A percentile compares a stretch with the other conserved stretches of the same genome.
Conservation (phyloP, 305 asterid genomes). For the Fraxinus floribunda region DNA sequence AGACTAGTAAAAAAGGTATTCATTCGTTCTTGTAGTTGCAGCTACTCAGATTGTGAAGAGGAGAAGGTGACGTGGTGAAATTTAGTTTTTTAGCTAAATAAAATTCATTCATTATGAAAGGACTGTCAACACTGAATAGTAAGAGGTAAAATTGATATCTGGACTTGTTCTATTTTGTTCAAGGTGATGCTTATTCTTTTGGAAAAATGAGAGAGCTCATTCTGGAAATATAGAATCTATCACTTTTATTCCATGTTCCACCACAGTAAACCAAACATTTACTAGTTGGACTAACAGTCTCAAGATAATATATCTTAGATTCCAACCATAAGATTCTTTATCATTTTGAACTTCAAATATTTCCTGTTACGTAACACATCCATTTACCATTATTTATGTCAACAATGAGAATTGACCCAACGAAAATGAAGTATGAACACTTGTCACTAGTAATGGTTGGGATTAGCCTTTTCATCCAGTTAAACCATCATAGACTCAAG, state of each 20-base stretch:
- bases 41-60: neutral
- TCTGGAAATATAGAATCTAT: neutral
- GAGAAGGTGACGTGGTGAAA: neutral
- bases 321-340: neutral
- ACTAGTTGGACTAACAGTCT: neutral
- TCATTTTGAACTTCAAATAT: constrained; percentile 3
- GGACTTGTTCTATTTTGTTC: neutral
- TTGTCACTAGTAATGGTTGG: constrained; percentile 5
- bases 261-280: neutral
- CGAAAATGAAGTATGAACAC: neutral
- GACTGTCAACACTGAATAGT: neutral
- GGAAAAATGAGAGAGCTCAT: neutral
- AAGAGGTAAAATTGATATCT: neutral
- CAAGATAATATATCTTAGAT: neutral
- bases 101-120: neutral
- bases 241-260: neutral
- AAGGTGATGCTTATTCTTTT: neutral
- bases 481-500: constrained; percentile 19
- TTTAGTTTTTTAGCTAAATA: neutral
- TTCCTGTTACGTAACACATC: constrained; percentile 1
- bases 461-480: constrained; percentile 4
- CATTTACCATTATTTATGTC: neutral
- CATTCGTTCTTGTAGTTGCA: neutral
- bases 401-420: constrained; percentile 9
- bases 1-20: neutral